These are phyloP conservation scores for Eucalyptus pauciflora DNA, from an alignment of 345 rosid genomes.

Conservation along the genomic window DNA sequence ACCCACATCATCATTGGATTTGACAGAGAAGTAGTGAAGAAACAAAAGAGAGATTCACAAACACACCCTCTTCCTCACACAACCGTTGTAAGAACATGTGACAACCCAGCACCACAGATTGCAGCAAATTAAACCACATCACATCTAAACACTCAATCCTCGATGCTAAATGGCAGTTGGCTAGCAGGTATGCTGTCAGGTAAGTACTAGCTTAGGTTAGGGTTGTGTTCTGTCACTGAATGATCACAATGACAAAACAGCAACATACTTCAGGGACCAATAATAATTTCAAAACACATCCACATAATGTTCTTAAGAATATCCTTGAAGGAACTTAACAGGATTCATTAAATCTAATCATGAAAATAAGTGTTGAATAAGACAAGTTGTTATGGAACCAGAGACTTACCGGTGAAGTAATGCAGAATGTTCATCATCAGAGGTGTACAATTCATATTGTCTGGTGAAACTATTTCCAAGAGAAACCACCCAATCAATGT, in stretches of 20 bases:
- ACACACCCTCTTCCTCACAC: not conserved
- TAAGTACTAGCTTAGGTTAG: no score
- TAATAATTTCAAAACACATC: not conserved
- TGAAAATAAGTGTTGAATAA: not conserved
- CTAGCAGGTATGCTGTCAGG: not conserved
- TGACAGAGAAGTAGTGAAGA: not conserved
- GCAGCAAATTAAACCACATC: not conserved
- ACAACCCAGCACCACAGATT: not conserved
- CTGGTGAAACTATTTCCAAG: slow-evolving; percentile 80
- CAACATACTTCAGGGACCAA: not conserved
- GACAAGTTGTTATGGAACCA: not conserved
- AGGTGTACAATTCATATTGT: slow-evolving; percentile 66
- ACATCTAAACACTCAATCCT: not conserved
- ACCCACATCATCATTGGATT: not conserved
- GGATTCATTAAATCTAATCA: not conserved
- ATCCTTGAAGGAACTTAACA: not conserved
- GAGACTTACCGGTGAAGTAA: slow-evolving; percentile 71
- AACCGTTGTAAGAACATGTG: not conserved
- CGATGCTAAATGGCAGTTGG: not conserved
- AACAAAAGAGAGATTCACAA: not conserved
- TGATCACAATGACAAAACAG: not conserved
- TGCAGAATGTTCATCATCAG: slow-evolving; percentile 84
- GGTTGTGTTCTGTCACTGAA: no score
- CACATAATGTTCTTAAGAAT: not conserved
- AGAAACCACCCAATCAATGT: slow-evolving; percentile 68